phyloP scores from a whole-genome alignment of 768 basidiomycete genomes.

The Russula brevipes region DNA sequence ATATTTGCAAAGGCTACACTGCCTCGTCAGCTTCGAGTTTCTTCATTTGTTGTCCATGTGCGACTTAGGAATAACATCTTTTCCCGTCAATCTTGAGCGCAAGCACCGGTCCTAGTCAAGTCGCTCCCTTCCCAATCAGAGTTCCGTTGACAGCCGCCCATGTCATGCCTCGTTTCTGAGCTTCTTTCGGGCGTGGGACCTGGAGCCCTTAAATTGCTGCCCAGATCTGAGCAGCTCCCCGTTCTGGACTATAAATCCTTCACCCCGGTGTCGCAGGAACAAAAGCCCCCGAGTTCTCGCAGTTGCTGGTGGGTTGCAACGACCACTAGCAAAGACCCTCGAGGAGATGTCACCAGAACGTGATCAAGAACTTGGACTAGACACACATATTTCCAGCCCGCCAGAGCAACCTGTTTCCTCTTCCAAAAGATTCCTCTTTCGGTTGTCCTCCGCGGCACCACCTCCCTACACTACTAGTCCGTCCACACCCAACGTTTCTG shows the following conservation, averaged over 20 bases:
- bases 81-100: neutral
- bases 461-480: constrained; percentile 1
- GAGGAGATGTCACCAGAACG: neutral
- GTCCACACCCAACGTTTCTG: neutral
- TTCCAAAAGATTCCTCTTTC: neutral
- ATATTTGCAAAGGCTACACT: no score
- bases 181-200: neutral
- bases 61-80: neutral
- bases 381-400: neutral
- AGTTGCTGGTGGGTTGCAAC: neutral
- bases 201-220: neutral
- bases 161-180: no score
- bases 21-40: no score
- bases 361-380: neutral
- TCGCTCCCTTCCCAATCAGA: neutral
- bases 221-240: neutral
- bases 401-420: neutral
- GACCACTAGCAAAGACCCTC: neutral
- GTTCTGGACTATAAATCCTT: neutral
- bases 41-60: no score
- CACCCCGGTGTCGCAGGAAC: no score
- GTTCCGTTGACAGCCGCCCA: neutral
- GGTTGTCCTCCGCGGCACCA: neutral
- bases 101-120: neutral
- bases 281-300: neutral